These are phyloP conservation scores for Naganishia sp. DNA, from an alignment of 1,284 basidiomycete species.

Conservation along the genomic window DNA sequence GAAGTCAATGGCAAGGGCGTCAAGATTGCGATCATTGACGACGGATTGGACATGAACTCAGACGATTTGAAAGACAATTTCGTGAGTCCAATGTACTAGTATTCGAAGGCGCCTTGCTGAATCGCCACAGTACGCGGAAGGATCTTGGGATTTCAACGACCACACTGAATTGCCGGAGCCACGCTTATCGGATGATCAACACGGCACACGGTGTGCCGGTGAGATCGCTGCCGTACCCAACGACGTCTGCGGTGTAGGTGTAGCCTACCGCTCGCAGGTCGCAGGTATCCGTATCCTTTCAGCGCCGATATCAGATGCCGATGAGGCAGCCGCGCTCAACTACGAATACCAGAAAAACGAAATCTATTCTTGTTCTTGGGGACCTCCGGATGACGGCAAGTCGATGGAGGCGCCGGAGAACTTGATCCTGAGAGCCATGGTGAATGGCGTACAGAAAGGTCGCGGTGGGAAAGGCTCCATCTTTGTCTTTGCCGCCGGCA, in stretches of 20 bases:
- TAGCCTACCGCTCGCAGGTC: constrained; percentile 87
- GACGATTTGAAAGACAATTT: constrained; percentile 88
- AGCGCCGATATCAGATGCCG: constrained; percentile 94
- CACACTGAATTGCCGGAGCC: constrained; percentile 86
- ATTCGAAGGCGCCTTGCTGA: not conserved
- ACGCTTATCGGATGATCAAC: constrained; percentile 85
- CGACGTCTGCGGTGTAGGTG: constrained; percentile 90
- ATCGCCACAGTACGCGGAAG: constrained; percentile 71
- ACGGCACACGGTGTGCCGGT: constrained; percentile 96
- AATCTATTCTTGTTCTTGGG: constrained; percentile 97
- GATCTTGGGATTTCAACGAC: constrained; percentile 97
- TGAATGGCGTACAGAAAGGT: constrained; percentile 92
- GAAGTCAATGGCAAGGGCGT: constrained; percentile 84
- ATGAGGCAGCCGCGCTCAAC: constrained; percentile 95
- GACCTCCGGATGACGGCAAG: constrained; percentile 90
- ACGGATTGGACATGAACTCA: constrained; percentile 88
- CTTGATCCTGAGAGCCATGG: constrained; percentile 88
- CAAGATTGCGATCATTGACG: constrained; percentile 88
- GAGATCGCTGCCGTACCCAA: constrained; percentile 98
- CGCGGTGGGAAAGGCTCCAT: constrained; percentile 87
- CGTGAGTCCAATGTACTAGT: constrained; percentile 59
- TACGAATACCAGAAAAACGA: constrained; percentile 88
- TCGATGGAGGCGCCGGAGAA: constrained; percentile 94
- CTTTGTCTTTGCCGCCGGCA: constrained; percentile 97
- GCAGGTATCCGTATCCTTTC: constrained; percentile 95